Conservation (phyloP, 805 yeast species). For the Zygosaccharomyces lentus region DNA sequence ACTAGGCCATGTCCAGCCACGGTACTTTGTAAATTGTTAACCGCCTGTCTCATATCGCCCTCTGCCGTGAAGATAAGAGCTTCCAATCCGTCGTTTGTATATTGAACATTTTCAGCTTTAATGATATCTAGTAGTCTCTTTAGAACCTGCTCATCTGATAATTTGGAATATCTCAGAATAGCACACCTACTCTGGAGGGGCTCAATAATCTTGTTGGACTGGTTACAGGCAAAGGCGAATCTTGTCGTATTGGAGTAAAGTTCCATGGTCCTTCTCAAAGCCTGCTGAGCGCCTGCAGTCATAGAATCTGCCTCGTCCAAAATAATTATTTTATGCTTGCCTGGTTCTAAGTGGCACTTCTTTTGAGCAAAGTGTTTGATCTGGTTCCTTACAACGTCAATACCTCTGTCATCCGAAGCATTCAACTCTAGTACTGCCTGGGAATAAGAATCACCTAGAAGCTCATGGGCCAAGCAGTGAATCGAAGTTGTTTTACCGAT, state of each 20-base stretch:
- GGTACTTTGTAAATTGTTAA: conserved; percentile 89
- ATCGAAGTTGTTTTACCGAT: conserved; percentile 96
- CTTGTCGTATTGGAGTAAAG: conserved; percentile 91
- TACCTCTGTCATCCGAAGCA: conserved; percentile 97
- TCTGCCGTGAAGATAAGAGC: conserved; percentile 94
- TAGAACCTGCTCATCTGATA: conserved; percentile 81
- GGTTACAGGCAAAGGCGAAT: conserved; percentile 98
- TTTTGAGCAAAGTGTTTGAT: conserved; percentile 96
- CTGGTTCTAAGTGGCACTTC: conserved; percentile 79
- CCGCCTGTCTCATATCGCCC: conserved; percentile 98
- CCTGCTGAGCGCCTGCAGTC: conserved; percentile 97
- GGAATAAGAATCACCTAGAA: conserved; percentile 65
- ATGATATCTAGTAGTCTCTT: conserved; percentile 68
- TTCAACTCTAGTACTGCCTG: conserved; percentile 90
- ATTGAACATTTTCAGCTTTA: conserved; percentile 65
- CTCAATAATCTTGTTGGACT: conserved; percentile 89
- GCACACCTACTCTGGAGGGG: conserved; percentile 97
- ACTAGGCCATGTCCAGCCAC: conserved; percentile 91
- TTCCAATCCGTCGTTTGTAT: conserved; percentile 83
- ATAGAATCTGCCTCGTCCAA: conserved; percentile 94
- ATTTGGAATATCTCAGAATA: conserved; percentile 74
- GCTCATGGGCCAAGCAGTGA: conserved; percentile 80
- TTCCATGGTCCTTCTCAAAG: conserved; percentile 92
- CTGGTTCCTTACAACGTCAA: conserved; percentile 89
- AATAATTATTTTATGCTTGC: conserved; percentile 88